Conservation (phyloP, 371 early-diverging fungal genomes). For the Nematocida minor region DNA sequence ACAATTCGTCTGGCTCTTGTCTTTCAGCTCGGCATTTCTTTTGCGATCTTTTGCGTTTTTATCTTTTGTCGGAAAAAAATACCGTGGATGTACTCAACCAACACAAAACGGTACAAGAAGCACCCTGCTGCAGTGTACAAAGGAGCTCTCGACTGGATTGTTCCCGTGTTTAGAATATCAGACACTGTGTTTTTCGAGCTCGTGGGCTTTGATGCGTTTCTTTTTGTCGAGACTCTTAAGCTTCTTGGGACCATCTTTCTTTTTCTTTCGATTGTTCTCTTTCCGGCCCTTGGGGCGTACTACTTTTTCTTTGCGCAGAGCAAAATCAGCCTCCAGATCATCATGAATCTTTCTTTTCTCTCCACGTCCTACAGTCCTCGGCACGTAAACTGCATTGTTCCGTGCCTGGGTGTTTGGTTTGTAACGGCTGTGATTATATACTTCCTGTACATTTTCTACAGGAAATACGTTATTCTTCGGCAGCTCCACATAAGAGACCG, state of each 20-base stretch:
- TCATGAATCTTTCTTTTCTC: slow-evolving; percentile 37
- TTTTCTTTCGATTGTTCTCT: slow-evolving; percentile 42
- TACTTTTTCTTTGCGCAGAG: slow-evolving; percentile 38
- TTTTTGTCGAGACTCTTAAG: slow-evolving; percentile 65
- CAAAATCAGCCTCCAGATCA: slow-evolving; percentile 9
- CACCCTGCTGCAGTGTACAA: slow-evolving; percentile 62
- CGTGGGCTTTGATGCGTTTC: slow-evolving; percentile 65
- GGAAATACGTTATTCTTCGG: slow-evolving; percentile 63
- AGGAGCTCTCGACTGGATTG: slow-evolving; percentile 62
- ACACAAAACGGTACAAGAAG: slow-evolving; percentile 50
- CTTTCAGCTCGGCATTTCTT: slow-evolving; percentile 45
- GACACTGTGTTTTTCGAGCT: slow-evolving; percentile 61
- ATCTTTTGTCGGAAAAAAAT: slow-evolving; percentile 57
- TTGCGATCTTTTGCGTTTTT: slow-evolving; percentile 48
- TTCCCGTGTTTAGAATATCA: slow-evolving; percentile 55
- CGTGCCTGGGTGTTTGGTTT: slow-evolving; percentile 45
- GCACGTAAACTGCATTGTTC: slow-evolving; percentile 13
- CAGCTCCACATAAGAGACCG: slow-evolving; percentile 63
- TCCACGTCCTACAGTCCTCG: slow-evolving; percentile 11
- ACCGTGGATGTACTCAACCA: slow-evolving; percentile 64
- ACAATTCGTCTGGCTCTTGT: slow-evolving; percentile 55
- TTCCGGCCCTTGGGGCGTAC: slow-evolving; percentile 54
- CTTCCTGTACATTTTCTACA: slow-evolving; percentile 64
- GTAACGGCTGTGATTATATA: slow-evolving; percentile 58
- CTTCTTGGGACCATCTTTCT: slow-evolving; percentile 60